phyloP scores from a whole-genome alignment of 2,329 filamentous ascomycete genomes.

The Stagonosporopsis cucurbitacearum region DNA sequence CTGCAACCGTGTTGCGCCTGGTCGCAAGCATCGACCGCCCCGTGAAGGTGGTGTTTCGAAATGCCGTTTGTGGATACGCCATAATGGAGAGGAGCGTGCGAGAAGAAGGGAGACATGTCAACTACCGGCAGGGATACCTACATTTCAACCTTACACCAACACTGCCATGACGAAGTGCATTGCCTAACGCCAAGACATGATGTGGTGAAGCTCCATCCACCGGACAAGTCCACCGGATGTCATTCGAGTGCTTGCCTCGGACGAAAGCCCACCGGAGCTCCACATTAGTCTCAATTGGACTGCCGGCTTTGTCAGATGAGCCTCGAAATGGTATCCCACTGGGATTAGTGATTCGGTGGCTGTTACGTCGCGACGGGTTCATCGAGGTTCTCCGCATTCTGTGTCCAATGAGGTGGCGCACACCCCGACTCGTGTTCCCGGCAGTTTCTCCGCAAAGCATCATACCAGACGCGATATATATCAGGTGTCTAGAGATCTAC shows the following conservation, averaged over 20 bases:
- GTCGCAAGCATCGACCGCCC: slow-evolving; percentile 12
- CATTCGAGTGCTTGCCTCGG: background rate
- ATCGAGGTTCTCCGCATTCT: background rate
- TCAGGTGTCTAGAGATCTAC: background rate
- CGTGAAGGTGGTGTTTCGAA: slow-evolving; percentile 17
- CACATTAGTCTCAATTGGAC: background rate
- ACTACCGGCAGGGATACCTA: background rate
- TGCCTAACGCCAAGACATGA: background rate
- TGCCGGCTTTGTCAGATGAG: background rate
- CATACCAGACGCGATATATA: background rate
- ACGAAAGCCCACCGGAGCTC: slow-evolving; percentile 1
- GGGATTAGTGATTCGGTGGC: background rate
- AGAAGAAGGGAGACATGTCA: background rate
- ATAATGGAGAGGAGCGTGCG: background rate
- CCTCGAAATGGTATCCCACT: background rate
- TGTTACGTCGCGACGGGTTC: background rate
- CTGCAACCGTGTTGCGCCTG: slow-evolving; percentile 18
- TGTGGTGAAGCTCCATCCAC: background rate
- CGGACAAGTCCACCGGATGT: background rate
- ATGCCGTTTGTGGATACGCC: slow-evolving; percentile 14
- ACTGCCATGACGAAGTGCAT: background rate
- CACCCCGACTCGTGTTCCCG: background rate
- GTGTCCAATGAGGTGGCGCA: background rate
- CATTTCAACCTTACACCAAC: too few species aligned
- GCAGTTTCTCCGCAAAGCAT: background rate